A percentile compares a stretch with the other conserved stretches of the same genome.
phyloP scores from a whole-genome alignment of 2,329 filamentous ascomycete species.

The Microsporum ferrugineum region DNA sequence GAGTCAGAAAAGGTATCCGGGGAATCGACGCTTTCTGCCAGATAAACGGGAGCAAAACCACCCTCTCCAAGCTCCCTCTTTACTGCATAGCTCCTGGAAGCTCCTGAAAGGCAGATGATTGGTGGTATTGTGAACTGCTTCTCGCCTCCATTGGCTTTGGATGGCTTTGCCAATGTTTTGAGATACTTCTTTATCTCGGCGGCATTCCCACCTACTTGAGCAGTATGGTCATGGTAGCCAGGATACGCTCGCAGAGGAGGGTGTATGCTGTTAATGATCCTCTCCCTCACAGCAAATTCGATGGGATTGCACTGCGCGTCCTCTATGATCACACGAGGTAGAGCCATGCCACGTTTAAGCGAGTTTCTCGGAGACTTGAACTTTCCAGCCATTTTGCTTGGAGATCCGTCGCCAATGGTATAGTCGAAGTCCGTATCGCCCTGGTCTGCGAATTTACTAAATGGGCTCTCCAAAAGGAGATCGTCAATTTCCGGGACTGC shows the following conservation, averaged over 20 bases:
- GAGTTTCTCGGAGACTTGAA: slow-evolving; percentile 16
- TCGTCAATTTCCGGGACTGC: slow-evolving; percentile 31
- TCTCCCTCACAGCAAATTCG: slow-evolving; percentile 59
- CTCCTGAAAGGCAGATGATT: slow-evolving; percentile 55
- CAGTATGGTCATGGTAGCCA: slow-evolving; percentile 66
- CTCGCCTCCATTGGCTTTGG: slow-evolving; percentile 34
- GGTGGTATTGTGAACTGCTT: slow-evolving; percentile 54
- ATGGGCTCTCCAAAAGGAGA: slow-evolving; percentile 56
- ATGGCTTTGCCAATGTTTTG: slow-evolving; percentile 49
- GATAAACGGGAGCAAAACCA: slow-evolving; percentile 89
- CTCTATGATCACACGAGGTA: slow-evolving; percentile 48
- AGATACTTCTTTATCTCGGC: slow-evolving; percentile 71
- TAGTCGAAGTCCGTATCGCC: slow-evolving; percentile 33
- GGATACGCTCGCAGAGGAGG: slow-evolving; percentile 63
- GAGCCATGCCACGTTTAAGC: slow-evolving; percentile 1
- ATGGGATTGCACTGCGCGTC: slow-evolving; percentile 83
- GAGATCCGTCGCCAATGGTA: slow-evolving; percentile 25
- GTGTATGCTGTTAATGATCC: slow-evolving; percentile 62
- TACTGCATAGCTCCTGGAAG: slow-evolving; percentile 59
- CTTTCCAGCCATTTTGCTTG: slow-evolving; percentile 31
- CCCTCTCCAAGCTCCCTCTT: slow-evolving; percentile 82
- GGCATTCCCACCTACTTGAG: slow-evolving; percentile 53
- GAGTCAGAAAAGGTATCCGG: slow-evolving; percentile 27
- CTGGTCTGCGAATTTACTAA: slow-evolving; percentile 53
- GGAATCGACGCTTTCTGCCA: slow-evolving; percentile 63